Percentiles rank a stretch among this genome's conserved stretches.
Conservation (phyloP, 106 monocot genomes). For the Dioscorea zingiberensis region DNA sequence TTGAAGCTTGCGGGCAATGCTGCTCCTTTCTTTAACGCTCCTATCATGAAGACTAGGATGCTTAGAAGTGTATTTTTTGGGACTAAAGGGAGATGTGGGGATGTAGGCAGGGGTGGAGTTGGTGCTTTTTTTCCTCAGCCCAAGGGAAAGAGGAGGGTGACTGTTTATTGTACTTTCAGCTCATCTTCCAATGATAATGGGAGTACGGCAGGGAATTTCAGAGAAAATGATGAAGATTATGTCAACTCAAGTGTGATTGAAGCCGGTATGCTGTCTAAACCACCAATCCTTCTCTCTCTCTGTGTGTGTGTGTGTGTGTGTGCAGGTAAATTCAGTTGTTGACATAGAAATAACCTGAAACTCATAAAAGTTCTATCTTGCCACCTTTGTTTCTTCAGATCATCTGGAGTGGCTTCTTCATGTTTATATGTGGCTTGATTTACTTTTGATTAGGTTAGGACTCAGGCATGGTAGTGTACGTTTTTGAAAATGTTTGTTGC, state of each 20-base stretch:
- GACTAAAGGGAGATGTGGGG: conserved; percentile 12
- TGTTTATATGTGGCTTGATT: too few species aligned
- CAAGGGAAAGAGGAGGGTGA: conserved; percentile 4
- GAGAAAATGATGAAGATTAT: conserved; percentile 69
- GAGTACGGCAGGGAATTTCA: conserved; percentile 61
- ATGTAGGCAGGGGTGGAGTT: conserved; percentile 6
- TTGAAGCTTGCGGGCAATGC: conserved; percentile 17
- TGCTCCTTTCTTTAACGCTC: conserved; percentile 5
- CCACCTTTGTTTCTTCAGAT: too few species aligned
- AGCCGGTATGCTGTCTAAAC: conserved; percentile 51
- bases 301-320: too few species aligned
- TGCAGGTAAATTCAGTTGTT: too few species aligned
- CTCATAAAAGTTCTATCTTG: too few species aligned
- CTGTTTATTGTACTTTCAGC: conserved; percentile 42
- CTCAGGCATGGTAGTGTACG: too few species aligned
- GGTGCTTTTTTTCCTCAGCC: conserved; percentile 3
- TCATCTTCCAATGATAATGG: conserved; percentile 61
- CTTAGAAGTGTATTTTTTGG: conserved; percentile 43
- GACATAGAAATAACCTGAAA: too few species aligned
- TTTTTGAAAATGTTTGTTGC: too few species aligned
- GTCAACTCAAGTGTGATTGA: conserved; percentile 76
- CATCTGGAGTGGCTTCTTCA: too few species aligned
- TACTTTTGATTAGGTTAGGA: too few species aligned
- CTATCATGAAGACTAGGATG: conserved; percentile 15
- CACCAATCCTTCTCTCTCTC: too few species aligned